phyloP scores from a whole-genome alignment of 306 rosid species.

The Prunus salicina region DNA sequence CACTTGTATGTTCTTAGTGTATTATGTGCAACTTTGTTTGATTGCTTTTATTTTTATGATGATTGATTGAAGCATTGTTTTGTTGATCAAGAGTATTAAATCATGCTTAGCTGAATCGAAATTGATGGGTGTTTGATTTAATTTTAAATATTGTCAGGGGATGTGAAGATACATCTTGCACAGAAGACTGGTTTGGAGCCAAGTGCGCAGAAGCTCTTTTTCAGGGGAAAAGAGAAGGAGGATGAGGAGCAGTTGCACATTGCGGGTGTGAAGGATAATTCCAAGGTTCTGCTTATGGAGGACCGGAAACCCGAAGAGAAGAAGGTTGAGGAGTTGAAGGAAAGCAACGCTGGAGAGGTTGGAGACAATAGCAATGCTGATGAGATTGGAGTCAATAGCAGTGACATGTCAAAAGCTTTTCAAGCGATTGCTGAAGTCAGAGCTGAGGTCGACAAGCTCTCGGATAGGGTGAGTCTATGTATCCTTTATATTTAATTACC shows the following conservation, averaged over 20 bases:
- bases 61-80: background rate
- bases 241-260: conserved; percentile 61
- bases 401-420: conserved; percentile 50
- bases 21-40: background rate
- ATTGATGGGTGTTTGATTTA: conserved; percentile 19
- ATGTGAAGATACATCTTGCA: conserved; percentile 53
- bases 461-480: conserved; percentile 55
- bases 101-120: conserved; percentile 9
- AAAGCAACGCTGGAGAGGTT: conserved; percentile 38
- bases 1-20: background rate
- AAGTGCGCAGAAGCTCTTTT: conserved; percentile 64
- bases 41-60: background rate
- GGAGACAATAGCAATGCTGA: conserved; percentile 23
- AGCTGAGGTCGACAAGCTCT: conserved; percentile 71
- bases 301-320: conserved; percentile 48
- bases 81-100: background rate
- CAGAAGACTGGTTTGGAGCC: conserved; percentile 66
- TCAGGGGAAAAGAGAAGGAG: conserved; percentile 66
- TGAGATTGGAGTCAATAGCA: conserved; percentile 18
- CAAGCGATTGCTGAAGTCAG: conserved; percentile 60
- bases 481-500: background rate
- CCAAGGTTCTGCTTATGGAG: conserved; percentile 71
- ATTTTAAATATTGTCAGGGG: conserved; percentile 49
- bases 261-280: conserved; percentile 75
- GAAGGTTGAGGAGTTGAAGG: conserved; percentile 46